Evolutionary conservation across 148 eudicot genomes (phyloP), one percentile per base, ranked within the genome.

Genomic region (Arbutus unedo): DNA sequence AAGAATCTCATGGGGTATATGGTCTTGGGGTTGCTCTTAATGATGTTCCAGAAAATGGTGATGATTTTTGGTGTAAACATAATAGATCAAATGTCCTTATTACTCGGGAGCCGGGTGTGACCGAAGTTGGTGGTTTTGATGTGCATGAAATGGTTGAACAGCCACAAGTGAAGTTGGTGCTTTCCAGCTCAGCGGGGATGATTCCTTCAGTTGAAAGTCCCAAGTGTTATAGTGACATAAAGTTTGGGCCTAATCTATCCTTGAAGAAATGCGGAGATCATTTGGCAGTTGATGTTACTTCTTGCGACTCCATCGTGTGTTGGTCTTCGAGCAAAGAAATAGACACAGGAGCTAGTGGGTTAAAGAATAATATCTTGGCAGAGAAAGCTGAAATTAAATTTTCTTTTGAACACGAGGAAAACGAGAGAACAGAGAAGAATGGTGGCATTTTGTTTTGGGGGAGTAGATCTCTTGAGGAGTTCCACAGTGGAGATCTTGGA

Each of bases 1-100:
- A 67, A 72, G 78, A 83, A 53, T 81, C 60, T 73, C 72, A 13
- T 9, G 80, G 82, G 76, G 78, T 50, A 76, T 54, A 83, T 64
- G 54, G 16, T 74, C 62, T 53, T 59, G 83, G 49, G 81, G 74
- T 70, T 74, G 49, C 31, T 76, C 43, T 43, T 10, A 8, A 14
- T 45, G 83, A 68, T 75, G 21, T 50, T 60, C 55, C n/a, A 15
- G 86, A 68, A 59, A 57, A 54, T 66, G 60, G 51, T 47, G 23
- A 38, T 55, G 66, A 77, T 38, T 31, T 25, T 41, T 25, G 68
- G 50, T 70, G 74, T 75, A 53, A 79, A 77, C 8, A 48, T 45
- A 64, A 77, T 77, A 3, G 31, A 43, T 80, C 47, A 3, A 77
- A 54, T 74, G 70, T 23, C 31, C 47, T 41, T 53, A 9, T 81